Evolutionary conservation across 441 rosid genomes (phyloP).

Genomic region (Erodium texanum): DNA sequence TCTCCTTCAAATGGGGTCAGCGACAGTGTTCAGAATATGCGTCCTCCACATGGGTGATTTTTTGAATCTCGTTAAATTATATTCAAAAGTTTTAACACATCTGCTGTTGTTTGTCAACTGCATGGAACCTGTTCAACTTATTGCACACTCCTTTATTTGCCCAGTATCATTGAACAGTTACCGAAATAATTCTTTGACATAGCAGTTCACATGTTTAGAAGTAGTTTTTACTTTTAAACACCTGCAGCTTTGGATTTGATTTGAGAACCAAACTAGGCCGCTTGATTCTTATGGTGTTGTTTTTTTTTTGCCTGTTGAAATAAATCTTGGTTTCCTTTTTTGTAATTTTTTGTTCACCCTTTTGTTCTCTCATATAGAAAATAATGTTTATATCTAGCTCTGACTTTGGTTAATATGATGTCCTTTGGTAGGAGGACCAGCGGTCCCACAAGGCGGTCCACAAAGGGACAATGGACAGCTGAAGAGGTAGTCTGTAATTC

Average conservation of each 20-base stretch:
- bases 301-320: not conserved
- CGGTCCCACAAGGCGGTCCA: conserved; percentile 96
- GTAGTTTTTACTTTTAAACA: not conserved
- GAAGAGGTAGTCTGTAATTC: conserved; percentile 56
- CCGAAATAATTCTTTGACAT: not conserved
- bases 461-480: conserved; percentile 98
- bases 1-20: conserved; percentile 46
- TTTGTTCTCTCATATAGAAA: not conserved
- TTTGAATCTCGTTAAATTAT: not conserved
- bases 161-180: not conserved
- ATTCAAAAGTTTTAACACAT: not conserved
- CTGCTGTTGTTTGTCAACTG: not conserved
- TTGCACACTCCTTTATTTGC: not conserved
- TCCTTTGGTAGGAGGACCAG: conserved; percentile 61
- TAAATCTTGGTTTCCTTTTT: not conserved
- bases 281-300: not conserved
- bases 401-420: not conserved
- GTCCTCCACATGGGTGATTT: conserved; percentile 63
- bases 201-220: not conserved
- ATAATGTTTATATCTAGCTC: not conserved
- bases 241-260: not conserved
- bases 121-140: not conserved
- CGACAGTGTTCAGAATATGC: conserved; percentile 43
- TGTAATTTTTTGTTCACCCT: not conserved
- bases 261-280: not conserved